Evolutionary conservation across 2,329 filamentous ascomycete genomes (phyloP).

Genomic region (Phoma sp.): DNA sequence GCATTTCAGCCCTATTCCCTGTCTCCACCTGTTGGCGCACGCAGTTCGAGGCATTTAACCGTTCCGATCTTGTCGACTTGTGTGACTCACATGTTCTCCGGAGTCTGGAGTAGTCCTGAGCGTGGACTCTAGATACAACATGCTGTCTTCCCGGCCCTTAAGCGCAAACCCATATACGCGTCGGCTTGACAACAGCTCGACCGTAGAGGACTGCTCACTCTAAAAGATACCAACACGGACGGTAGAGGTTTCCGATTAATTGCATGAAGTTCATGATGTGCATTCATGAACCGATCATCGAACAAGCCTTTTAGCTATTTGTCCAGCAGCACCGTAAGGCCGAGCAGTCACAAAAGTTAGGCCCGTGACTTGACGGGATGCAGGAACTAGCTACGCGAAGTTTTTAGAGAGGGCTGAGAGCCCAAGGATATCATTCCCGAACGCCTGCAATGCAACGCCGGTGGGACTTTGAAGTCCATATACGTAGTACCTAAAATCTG

Average conservation of each 20-base stretch:
- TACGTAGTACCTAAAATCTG: slow-evolving; percentile 12
- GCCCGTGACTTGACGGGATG: too few relatives aligned
- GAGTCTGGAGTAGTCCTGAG: background rate
- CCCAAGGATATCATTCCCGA: slow-evolving; percentile 13
- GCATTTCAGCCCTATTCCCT: slow-evolving; percentile 13
- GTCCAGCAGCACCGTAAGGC: too few relatives aligned
- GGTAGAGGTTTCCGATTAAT: background rate
- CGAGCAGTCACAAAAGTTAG: too few relatives aligned
- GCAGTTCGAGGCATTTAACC: slow-evolving; percentile 10
- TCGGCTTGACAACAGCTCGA: slow-evolving; percentile 2
- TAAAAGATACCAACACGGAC: background rate
- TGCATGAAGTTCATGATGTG: too few relatives aligned
- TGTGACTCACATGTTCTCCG: slow-evolving; percentile 12
- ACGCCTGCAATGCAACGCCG: slow-evolving; percentile 20
- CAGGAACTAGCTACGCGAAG: background rate
- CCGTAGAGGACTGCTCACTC: background rate
- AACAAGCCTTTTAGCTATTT: too few relatives aligned
- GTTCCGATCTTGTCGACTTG: slow-evolving; percentile 9
- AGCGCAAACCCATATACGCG: background rate
- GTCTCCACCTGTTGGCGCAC: slow-evolving; percentile 11
- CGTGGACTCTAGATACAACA: background rate
- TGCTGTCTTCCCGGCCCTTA: background rate
- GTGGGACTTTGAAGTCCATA: background rate
- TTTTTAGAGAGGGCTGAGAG: background rate
- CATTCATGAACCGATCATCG: too few relatives aligned